These are phyloP conservation scores for Cardamine resedifolia DNA, from an alignment of 345 rosid genomes.

Conservation along the genomic window DNA sequence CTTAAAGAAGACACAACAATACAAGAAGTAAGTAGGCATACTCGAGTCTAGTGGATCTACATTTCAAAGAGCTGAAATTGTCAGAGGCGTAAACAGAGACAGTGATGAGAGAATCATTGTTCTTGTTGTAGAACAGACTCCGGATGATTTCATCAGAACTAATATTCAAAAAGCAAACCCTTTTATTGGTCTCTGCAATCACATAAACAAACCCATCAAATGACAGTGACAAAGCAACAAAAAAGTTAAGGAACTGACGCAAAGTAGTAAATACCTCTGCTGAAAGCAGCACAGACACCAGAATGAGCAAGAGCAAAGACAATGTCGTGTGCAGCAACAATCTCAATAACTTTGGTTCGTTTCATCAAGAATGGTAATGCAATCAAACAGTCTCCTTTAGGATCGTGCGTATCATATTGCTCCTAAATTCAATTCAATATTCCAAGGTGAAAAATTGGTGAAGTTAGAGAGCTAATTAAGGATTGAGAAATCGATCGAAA, in stretches of 20 bases:
- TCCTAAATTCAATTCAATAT: slow-evolving; percentile 44
- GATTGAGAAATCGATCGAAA: not conserved
- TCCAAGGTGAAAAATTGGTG: not conserved
- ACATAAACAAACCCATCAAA: slow-evolving; percentile 42
- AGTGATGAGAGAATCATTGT: slow-evolving; percentile 87
- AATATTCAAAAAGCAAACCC: slow-evolving; percentile 77
- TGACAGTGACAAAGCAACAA: not conserved
- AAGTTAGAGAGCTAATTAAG: not conserved
- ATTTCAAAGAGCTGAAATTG: slow-evolving; percentile 82
- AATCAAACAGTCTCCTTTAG: slow-evolving; percentile 62
- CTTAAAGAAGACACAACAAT: not conserved
- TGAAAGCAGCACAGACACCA: slow-evolving; percentile 87
- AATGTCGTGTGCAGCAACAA: slow-evolving; percentile 82
- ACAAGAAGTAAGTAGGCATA: slow-evolving; percentile 32
- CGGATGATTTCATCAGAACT: slow-evolving; percentile 85
- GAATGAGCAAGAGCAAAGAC: slow-evolving; percentile 88
- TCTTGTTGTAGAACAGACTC: slow-evolving; percentile 83
- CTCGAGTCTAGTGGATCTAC: slow-evolving; percentile 90
- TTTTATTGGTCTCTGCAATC: slow-evolving; percentile 67
- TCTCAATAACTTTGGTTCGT: slow-evolving; percentile 80
- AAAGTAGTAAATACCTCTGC: slow-evolving; percentile 54
- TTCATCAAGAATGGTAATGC: slow-evolving; percentile 77
- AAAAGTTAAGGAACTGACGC: not conserved
- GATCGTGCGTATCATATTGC: slow-evolving; percentile 88
- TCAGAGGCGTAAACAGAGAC: slow-evolving; percentile 90